Evolutionary conservation across 257 asterid species (phyloP).

Genomic region (Verbascum thapsus): DNA sequence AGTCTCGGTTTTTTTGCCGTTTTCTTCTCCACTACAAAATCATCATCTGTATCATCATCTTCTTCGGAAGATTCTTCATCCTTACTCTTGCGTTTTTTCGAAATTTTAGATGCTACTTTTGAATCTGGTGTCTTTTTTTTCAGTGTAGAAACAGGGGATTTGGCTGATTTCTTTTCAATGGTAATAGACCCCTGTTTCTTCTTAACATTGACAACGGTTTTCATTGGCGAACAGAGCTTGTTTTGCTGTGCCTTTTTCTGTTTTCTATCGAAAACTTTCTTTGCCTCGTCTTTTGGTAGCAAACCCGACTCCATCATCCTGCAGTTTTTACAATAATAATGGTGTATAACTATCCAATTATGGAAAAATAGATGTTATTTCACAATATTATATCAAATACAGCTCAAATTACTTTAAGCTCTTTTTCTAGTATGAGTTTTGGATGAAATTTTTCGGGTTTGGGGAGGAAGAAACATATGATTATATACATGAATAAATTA

Average conservation of each 20-base stretch:
- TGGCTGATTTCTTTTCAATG: constrained; percentile 42
- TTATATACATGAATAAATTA: no score
- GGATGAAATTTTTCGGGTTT: background rate
- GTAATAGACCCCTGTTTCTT: constrained; percentile 37
- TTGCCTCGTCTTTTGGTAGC: constrained; percentile 74
- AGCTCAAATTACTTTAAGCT: background rate
- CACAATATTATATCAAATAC: background rate
- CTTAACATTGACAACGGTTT: constrained; percentile 57
- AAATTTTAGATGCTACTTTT: constrained; percentile 43
- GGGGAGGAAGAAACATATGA: no score
- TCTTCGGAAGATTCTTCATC: constrained; percentile 46
- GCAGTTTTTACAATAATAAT: background rate
- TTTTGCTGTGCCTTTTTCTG: constrained; percentile 60
- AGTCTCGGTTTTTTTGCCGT: constrained; percentile 49
- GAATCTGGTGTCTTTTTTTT: constrained; percentile 51
- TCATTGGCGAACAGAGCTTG: constrained; percentile 69
- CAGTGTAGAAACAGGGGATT: constrained; percentile 37
- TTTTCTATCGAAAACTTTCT: constrained; percentile 67
- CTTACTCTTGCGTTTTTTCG: constrained; percentile 54
- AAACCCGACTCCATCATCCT: constrained; percentile 99
- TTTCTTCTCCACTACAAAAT: constrained; percentile 39
- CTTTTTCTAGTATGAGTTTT: background rate
- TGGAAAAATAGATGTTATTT: background rate
- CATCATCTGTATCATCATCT: constrained; percentile 58
- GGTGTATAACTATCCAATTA: background rate